Base-by-base conservation (phyloP, 371 early-diverging fungal species). In the Mucor lusitanicus region DNA sequence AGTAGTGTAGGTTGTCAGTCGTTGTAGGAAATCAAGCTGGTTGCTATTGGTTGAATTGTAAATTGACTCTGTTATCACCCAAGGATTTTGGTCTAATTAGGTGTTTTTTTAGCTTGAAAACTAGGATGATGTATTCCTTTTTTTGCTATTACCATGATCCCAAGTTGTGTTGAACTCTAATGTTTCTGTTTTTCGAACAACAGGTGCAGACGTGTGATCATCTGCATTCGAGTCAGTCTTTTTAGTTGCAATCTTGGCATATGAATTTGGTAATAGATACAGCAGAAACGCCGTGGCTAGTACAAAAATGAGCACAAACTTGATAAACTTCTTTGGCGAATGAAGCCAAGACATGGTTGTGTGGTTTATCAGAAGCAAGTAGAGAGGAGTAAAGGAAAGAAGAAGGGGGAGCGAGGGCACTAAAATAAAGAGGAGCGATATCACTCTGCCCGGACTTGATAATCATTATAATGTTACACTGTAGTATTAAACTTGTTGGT, bases 281-380 rank as follows among this genome's bases (percentile, higher is more conserved):
- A 70, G 19, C 17, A 70, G 19, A 12, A 62, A 13, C 32, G 57
- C 8, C 27, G 53, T 53, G 6, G 55, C 9, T 8, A 62, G 9
- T 7, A 70, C 21, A 58, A 57, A 50, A 25, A 66, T 15, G 1
- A 42, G 2, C 12, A 61, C 37, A 5, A 58, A 25, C 15, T 65
- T 62, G 28, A 70, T 21, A 39, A 70, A 30, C 44, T 62, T 65
- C 32, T 66, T 70, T 27, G 71, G 71, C 35, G 71, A 66, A 19
- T 58, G 48, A 13, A 70, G 59, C 54, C 65, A 66, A 33, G 71
- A 50, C 71, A 70, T 69, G 17, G 6, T 50, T 12, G 9, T 32
- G 1, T 55, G 27, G 2, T 12, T 7, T 23, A 44, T n/a, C n/a
- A 21, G 11, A 48, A 54, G 28, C 17, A 55, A n/a, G 17, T 6